A percentile compares a stretch with the other conserved stretches of the same genome.
Evolutionary conservation across 1,284 basidiomycete genomes (phyloP).

Genomic region (Lentinula novae-zelandiae): DNA sequence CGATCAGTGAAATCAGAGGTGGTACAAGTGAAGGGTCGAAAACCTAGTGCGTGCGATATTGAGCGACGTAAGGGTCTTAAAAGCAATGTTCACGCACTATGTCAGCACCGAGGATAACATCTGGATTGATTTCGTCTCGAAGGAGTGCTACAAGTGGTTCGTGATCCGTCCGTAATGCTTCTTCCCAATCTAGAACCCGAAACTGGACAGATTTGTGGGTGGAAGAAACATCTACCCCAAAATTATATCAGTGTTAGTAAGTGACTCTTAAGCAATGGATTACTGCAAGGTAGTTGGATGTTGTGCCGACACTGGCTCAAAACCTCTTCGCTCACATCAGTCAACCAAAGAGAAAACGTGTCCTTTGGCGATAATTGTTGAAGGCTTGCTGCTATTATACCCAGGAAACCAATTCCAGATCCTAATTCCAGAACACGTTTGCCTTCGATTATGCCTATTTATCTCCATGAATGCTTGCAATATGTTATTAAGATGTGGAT

Average conservation of each 20-base stretch:
- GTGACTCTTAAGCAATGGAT: constrained; percentile 21
- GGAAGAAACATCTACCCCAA: constrained; percentile 45
- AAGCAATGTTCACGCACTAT: constrained; percentile 38
- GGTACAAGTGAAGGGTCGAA: constrained; percentile 65
- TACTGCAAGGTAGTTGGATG: constrained; percentile 60
- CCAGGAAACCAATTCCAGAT: constrained; percentile 70
- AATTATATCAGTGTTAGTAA: neutral
- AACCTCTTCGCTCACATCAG: constrained; percentile 64
- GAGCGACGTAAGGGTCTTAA: neutral
- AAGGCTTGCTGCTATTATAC: constrained; percentile 53
- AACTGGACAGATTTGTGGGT: constrained; percentile 41
- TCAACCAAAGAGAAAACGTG: constrained; percentile 44
- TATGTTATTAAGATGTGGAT: neutral
- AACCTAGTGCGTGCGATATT: constrained; percentile 39
- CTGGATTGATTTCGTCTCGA: constrained; percentile 36
- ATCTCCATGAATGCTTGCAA: neutral
- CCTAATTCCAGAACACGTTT: constrained; percentile 66
- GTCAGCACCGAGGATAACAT: constrained; percentile 69
- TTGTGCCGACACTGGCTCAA: constrained; percentile 60
- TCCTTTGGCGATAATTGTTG: constrained; percentile 30
- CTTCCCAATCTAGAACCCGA: constrained; percentile 58
- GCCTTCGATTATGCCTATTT: constrained; percentile 44
- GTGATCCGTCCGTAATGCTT: constrained; percentile 38
- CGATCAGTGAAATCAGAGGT: constrained; percentile 50
- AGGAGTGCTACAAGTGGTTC: constrained; percentile 30